Percentiles rank a stretch among this genome's conserved stretches.
Conservation (phyloP, 371 early-diverging fungal species). For the Actinomortierella ambigua region DNA sequence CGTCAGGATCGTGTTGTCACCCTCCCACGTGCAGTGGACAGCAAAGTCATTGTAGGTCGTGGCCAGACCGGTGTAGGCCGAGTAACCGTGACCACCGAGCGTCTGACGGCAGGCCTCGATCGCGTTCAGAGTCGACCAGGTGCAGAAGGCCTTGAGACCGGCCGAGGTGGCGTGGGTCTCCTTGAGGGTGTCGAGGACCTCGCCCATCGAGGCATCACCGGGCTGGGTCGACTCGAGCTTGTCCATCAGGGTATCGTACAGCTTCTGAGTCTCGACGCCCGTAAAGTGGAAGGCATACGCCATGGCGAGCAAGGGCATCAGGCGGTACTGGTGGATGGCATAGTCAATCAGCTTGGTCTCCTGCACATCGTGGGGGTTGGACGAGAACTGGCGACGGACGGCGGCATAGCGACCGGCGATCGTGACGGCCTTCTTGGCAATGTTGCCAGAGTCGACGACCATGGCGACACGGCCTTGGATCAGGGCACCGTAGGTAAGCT, state of each 20-base stretch:
- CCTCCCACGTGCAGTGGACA: constrained; percentile 95
- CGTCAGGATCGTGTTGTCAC: constrained; percentile 90
- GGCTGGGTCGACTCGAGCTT: constrained; percentile 70
- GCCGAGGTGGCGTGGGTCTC: constrained; percentile 93
- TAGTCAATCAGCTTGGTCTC: constrained; percentile 93
- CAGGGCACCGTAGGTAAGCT: constrained; percentile 89
- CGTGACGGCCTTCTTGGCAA: constrained; percentile 89
- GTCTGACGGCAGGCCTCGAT: constrained; percentile 93
- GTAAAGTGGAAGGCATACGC: constrained; percentile 92
- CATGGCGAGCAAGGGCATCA: constrained; percentile 90
- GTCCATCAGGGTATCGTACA: constrained; percentile 81
- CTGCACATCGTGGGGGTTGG: constrained; percentile 38
- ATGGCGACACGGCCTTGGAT: constrained; percentile 90
- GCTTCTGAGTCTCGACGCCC: constrained; percentile 78
- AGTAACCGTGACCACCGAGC: constrained; percentile 93
- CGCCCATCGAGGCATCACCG: constrained; percentile 68
- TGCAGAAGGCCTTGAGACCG: constrained; percentile 95
- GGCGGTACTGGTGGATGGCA: constrained; percentile 90
- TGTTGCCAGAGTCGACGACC: constrained; percentile 88
- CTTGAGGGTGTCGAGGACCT: constrained; percentile 79
- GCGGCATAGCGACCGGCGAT: constrained; percentile 92
- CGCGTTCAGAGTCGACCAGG: constrained; percentile 79
- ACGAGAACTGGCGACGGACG: constrained; percentile 86
- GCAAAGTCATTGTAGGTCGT: constrained; percentile 89
- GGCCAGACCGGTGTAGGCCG: constrained; percentile 89